Base-by-base conservation (phyloP, 176 grass and related monocot genomes). In the Paspalum vaginatum region DNA sequence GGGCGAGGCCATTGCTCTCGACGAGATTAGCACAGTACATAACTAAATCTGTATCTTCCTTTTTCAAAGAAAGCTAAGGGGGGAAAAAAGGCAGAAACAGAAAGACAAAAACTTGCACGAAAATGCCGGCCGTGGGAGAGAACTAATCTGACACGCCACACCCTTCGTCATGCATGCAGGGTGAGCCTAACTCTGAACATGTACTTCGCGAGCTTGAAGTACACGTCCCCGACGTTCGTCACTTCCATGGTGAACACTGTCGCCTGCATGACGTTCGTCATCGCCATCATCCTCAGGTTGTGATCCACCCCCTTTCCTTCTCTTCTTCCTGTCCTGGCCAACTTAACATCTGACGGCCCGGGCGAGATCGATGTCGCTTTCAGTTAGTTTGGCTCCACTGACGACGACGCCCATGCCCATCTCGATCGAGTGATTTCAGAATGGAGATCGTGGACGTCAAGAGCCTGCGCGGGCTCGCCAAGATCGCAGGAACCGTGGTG, bases 131-230 rank as follows among this genome's bases (percentile, higher is more conserved):
- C 52, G 46, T 46, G 39, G 41, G 27, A 41, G 50, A 73, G n/a
- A 18, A 15, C 2, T 27, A 70, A 65, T 20, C 40, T 70, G 26
- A 79, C 53, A 53, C 47, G 52, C 41, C 56, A 46, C 21, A 4
- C 9, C 18, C 85, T 3, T 20, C 76, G 42, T 48, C 2, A 2
- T 14, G 45, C 12, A 47, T 88, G 85, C 90, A 98, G 92, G 67
- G 86, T 91, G 79, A 95, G 96, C 75, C 45, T 95, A 49, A 95
- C 92, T 47, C 86, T 98, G 61, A 98, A 98, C 74, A 93, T 98
- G 92, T 98, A 98, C 67, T 98, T 95, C 61, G 53, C 92, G 37
- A 98, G 92, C 68, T 66, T 98, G 24, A 95, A 76, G 54, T 95
- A 91, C 80, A 98, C 96, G 14, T 98, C 96, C 65, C 88, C 96